phyloP scores from a whole-genome alignment of 1,284 basidiomycete species.

The Thelephora terrestris region DNA sequence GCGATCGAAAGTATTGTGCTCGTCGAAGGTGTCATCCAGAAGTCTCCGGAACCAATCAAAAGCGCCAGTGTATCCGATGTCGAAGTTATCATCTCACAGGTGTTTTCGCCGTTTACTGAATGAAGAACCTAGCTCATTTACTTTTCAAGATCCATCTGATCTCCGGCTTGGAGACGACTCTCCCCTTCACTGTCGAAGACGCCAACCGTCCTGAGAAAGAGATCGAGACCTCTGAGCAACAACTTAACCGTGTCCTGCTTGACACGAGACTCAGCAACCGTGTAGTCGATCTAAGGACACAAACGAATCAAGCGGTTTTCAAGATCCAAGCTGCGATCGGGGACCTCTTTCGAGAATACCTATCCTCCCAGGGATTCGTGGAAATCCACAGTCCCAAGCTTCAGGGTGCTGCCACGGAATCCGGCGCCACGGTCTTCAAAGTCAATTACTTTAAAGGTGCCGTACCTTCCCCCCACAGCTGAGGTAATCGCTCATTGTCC shows the following conservation, averaged over 20 bases:
- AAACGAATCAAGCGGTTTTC: slow-evolving; percentile 96
- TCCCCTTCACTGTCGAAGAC: slow-evolving; percentile 93
- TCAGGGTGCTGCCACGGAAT: slow-evolving; percentile 95
- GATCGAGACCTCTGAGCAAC: slow-evolving; percentile 53
- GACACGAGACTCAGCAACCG: slow-evolving; percentile 95
- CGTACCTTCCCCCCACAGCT: slow-evolving; percentile 6
- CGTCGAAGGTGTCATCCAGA: slow-evolving; percentile 76
- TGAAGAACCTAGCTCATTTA: background rate
- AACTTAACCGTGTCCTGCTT: slow-evolving; percentile 69
- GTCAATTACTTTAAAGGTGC: slow-evolving; percentile 95
- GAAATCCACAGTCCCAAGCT: slow-evolving; percentile 99
- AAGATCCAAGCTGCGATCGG: slow-evolving; percentile 84
- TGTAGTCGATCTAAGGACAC: slow-evolving; percentile 91
- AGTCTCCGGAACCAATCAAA: slow-evolving; percentile 83
- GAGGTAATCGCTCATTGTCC: background rate
- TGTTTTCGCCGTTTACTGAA: slow-evolving; percentile 22
- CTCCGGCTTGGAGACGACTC: slow-evolving; percentile 62
- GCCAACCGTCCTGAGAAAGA: slow-evolving; percentile 80
- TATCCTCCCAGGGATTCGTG: slow-evolving; percentile 70
- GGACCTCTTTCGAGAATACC: slow-evolving; percentile 81
- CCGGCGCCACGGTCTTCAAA: slow-evolving; percentile 95
- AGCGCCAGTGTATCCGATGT: slow-evolving; percentile 84
- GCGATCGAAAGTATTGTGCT: slow-evolving; percentile 88
- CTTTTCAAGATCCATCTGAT: slow-evolving; percentile 70
- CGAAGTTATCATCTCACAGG: slow-evolving; percentile 82